Evolutionary conservation across 148 eudicot genomes (phyloP).

Genomic region (Nepenthes mirabilis): DNA sequence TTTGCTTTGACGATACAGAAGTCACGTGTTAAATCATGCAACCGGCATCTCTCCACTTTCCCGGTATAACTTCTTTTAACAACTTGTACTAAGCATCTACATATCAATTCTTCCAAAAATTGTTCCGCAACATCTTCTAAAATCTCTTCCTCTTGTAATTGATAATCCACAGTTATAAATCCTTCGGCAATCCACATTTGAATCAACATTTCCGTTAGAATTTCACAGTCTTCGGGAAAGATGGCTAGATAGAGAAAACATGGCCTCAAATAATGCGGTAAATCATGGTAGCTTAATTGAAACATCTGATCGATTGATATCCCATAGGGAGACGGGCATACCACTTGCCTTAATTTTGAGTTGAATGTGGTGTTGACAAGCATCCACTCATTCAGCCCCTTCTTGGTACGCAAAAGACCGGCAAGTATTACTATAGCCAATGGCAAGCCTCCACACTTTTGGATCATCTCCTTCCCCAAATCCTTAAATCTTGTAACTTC

Average conservation of each 20-base stretch:
- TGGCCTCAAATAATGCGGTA: constrained; percentile 19
- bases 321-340: not conserved
- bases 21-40: too few species aligned
- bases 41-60: too few species aligned
- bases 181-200: constrained; percentile 26
- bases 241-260: constrained; percentile 17
- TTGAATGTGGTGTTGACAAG: not conserved
- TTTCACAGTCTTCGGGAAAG: constrained; percentile 15
- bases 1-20: too few species aligned
- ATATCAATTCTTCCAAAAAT: too few species aligned
- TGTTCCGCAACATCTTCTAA: too few species aligned
- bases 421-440: constrained; percentile 13
- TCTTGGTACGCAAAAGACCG: constrained; percentile 12
- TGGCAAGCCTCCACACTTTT: constrained; percentile 12
- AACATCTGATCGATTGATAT: constrained; percentile 1
- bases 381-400: constrained; percentile 6
- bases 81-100: too few species aligned
- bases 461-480: constrained; percentile 4
- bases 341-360: constrained; percentile 3
- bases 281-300: constrained; percentile 16
- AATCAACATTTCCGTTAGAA: constrained; percentile 6
- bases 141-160: not conserved
- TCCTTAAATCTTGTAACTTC: too few species aligned
- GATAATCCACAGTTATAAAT: constrained; percentile 3
- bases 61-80: too few species aligned